Base-by-base conservation (phyloP, 495 filamentous ascomycete species). In the Penicillium antarcticum region DNA sequence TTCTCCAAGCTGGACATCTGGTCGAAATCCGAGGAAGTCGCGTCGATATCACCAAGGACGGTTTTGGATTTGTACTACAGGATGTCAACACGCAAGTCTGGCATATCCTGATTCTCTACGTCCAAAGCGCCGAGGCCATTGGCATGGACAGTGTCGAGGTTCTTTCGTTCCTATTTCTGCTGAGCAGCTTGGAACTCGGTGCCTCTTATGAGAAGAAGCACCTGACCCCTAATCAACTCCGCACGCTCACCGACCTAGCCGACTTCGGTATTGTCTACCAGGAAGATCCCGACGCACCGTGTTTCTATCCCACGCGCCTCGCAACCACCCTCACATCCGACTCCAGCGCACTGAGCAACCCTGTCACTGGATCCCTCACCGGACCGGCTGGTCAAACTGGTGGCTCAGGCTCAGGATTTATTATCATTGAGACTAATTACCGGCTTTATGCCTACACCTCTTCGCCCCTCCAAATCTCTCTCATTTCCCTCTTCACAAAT, bases 361-460 rank as follows among this genome's bases (percentile, higher is more conserved):
- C 70, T 9, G 62, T 68, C 34, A 63, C 69, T 17, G 62, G 71
- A 33, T 63, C 71, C 0, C 37, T 71, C 12, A 62, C 66, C 34
- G 69, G 57, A 40, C 71, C 74, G 29, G 66, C 63, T 13, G 61
- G 65, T 34, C 50, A 64, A 16, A 45, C 71, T 31, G 65, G 64
- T 35, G 74, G 79, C 34, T 62, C 78, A 12, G 83, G 85, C 47
- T 66, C 73, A 0, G 92, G 92, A 32, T 92, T 91, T 75, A 89
- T 98, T 61, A 88, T 98, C 57, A 79, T 97, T 57, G 94, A 98
- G 77, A 98, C 94, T n/a, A 98, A 98, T 73, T 97, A 97, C 73
- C 88, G 94, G 23, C 70, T 98, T 56, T 98, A 98, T 72, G 94
- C 94, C 26, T 98, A 97, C 73, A 97, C 95, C 5, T 84, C 83